Base-by-base conservation (phyloP, 345 rosid species). In the Camelina sativa region DNA sequence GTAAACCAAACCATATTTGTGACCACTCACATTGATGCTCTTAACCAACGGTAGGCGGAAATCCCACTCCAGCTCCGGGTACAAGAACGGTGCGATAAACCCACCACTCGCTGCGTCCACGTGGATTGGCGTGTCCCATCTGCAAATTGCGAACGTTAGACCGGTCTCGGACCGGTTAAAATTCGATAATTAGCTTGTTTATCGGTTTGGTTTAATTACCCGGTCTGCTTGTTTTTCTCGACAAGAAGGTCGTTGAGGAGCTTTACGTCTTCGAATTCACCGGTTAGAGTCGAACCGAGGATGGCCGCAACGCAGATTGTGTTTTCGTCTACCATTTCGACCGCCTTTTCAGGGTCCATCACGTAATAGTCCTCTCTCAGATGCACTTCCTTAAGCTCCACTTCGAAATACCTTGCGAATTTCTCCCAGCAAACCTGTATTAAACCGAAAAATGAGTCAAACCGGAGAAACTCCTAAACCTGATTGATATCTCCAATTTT, bases 41-140 rank as follows among this genome's bases (percentile, higher is more conserved):
- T 86, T 86, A 67, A 86, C 90, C 74, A 86, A 71, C 54, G 86
- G 88, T 25, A 86, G 53, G 8, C 90, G 53, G 66, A 86, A 86
- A 66, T 86, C 90, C 90, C 90, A 86, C 54, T 86, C 88, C 56
- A 86, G 78, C 34, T 86, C 90, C 35, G 90, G 90, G 73, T 82
- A 81, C 50, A 86, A 60, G 50, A 86, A 86, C 8, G 90, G 90
- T 9, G 90, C 90, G 25, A 84, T 84, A 41, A 86, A 84, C 19
- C 90, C 90, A 67, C 90, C 90, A 68, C 90, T 86, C 0, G 88
- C 90, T 62, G 90, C 90, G 59, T 86, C 88, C 5, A 86, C 90
- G 55, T 86, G 90, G 10, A 86, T 84, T 1, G 85, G 78, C 10
- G 88, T 86, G 19, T 84, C 87, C 90, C 90, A 86, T 13, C 88